Evolutionary conservation across 2,329 filamentous ascomycete species (phyloP), one percentile per base, ranked within the genome.

Genomic region (Fusarium humuli): DNA sequence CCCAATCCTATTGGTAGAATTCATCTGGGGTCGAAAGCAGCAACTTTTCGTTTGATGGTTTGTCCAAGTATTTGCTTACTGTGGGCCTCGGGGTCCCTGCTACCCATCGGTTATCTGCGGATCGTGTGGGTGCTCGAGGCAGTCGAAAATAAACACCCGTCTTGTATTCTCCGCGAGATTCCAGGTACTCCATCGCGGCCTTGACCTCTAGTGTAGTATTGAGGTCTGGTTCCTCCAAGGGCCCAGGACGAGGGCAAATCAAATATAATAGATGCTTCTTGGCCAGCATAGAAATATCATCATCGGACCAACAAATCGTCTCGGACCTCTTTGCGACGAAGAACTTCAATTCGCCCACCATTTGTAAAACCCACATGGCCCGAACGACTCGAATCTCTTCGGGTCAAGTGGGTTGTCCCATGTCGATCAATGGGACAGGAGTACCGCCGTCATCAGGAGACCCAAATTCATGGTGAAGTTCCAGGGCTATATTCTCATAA

Each of bases 381-480:
- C 73, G 71, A 9, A 61, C 13, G 25, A 37, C 72, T n/a, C 73
- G 62, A 71, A 75, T 75, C n/a, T 72, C 71, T 34, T 75, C 72
- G 4, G 72, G 61, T 71, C 71, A 73, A 29, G 34, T 69, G 1
- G 73, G 72, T 12, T 70, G 60, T 5, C 65, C 66, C 22, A 32
- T 46, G 44, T 70, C 59, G 12, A 57, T 30, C 27, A 70, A 53
- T 11, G 54, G 47, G 3, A 18, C 54, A 12, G 63, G 59, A 11
- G 23, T 62, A 5, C 65, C 54, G 3, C 20, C 11, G 22, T 61
- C 68, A 8, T 48, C 45, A 11, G 23, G 23, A 23, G 23, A 23
- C 23, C 23, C 23, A 23, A 23, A 23, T 23, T 23, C 23, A 23
- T 23, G 23, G 23, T 4, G 23, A 6, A 23, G 23, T 23, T 3